Evolutionary conservation across 2,329 filamentous ascomycete species (phyloP), one percentile per base, ranked within the genome.

Genomic region (Epichloe coenophiala): DNA sequence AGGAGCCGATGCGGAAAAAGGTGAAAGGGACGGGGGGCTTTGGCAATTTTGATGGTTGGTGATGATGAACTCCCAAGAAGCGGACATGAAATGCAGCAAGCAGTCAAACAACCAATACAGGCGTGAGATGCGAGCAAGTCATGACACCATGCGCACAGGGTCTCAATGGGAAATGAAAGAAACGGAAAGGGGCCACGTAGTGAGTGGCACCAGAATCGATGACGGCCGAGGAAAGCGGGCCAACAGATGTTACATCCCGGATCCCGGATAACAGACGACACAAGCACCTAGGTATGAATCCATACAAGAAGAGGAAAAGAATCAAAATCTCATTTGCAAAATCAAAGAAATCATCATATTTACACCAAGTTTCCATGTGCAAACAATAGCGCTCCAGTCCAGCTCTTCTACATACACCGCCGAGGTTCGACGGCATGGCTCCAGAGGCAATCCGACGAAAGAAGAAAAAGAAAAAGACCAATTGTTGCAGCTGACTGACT

Each of bases 21-120:
- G 68, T 73, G 2, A 93, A 86, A 63, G 65, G 62, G 3, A 39
- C 11, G 1, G 79, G 81, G 89, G 88, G 88, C 0, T 98, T 97
- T 73, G 90, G 91, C 2, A 95, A 96, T 67, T 98, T 98, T 65
- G 90, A 95, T 68, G 78, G 72, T 38, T 98, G 93, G 91, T 96
- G 71, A 70, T 51, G 49, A 42, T 9, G n/a, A 36, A 41, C 9
- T 23, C 11, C 19, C 19, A 15, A 15, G n/a, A 36, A 38, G 33
- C 44, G 21, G 27, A 27, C 7, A 8, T 19, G 17, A n/a, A 39
- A 35, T 31, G 41, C n/a, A 49, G 19, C 19, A 17, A 49, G 19
- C 13, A 17, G 15, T 33, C 27, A 2, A 45, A 45, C 7, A 35
- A 17, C 7, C 27, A 27, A 19, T 35, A 13, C 12, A 41, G 27